Evolutionary conservation across 352 stramenopile species (phyloP), one percentile per base, ranked within the genome.

Genomic region (Pythium sukuiense): DNA sequence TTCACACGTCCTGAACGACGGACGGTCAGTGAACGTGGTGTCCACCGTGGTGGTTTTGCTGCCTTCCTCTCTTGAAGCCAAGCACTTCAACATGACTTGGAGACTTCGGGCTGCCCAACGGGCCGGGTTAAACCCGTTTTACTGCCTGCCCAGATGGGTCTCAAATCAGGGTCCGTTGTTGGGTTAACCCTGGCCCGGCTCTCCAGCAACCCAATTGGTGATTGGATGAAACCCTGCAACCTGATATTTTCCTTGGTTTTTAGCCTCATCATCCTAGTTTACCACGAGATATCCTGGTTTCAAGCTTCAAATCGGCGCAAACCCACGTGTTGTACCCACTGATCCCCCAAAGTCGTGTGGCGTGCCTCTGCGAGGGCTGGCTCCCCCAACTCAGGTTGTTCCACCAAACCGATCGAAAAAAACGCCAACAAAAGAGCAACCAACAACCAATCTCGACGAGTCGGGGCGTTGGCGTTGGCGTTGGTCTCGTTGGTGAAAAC

Each of bases 171-270:
- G 20, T 8, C 43, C 16, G 43, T 52, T 52, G 16, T 50, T 9
- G 18, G 20, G 43, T 8, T 14, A 52, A 24, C 43, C 43, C 43
- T 32, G 48, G 53, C 57, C 59, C 50, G 59, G 49, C 59, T 65
- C 59, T 58, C 24, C 27, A 24, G 45, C 11, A 11, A 13, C 2
- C 35, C 29, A n/a, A 20, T 41, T 2, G 16, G 6, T 55, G 50
- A 61, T 67, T 67, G 60, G 60, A 26, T 41, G 45, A 67, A 56
- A 61, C 11, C 7, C 12, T 35, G 41, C 7, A 67, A 67, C 60
- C 50, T 67, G 60, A 67, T 67, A 61, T 67, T 67, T 67, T 45
- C 50, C 26, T 18, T 12, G 12, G 56, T 63, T 45, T 30, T 63
- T 13, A 11, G 55, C 46, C 45, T 13, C 26, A 14, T 7, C 9